Conservation (phyloP, 169 alveolate species). For the Plasmodium ovale region DNA sequence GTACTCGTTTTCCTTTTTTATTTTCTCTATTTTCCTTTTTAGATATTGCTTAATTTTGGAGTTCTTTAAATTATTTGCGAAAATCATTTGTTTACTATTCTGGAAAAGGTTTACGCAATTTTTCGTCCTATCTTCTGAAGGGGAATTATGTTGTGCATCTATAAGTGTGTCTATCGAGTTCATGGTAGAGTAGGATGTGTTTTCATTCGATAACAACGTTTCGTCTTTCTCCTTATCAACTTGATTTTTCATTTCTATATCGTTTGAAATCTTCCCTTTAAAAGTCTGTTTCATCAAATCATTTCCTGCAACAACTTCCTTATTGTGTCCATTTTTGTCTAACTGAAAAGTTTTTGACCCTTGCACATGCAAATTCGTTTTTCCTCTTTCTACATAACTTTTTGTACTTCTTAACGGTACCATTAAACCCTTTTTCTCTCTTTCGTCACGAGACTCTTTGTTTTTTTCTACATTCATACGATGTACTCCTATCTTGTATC, state of each 20-base stretch:
- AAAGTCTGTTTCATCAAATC: neutral
- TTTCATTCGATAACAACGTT: neutral
- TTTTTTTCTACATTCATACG: neutral
- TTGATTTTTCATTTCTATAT: neutral
- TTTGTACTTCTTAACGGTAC: neutral
- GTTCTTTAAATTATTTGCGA: constrained; percentile 43
- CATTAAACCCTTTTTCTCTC: neutral
- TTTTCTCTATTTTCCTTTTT: constrained; percentile 58
- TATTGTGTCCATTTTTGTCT: constrained; percentile 11
- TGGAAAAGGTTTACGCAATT: constrained; percentile 5
- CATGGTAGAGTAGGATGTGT: neutral
- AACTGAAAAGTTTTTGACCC: constrained; percentile 3
- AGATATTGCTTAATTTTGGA: constrained; percentile 37
- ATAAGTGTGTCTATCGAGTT: neutral
- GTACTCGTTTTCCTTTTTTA: constrained; percentile 43
- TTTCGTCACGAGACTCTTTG: neutral
- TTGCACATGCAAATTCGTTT: neutral
- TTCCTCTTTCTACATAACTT: neutral
- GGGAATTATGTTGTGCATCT: neutral
- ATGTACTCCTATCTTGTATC: neutral
- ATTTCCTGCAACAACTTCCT: neutral
- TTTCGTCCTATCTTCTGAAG: constrained; percentile 4
- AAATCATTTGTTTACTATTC: constrained; percentile 17
- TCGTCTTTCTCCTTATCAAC: neutral
- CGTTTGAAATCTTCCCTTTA: constrained; percentile 1